Evolutionary conservation across 169 alveolate genomes (phyloP).

Genomic region (Babesia ovata): DNA sequence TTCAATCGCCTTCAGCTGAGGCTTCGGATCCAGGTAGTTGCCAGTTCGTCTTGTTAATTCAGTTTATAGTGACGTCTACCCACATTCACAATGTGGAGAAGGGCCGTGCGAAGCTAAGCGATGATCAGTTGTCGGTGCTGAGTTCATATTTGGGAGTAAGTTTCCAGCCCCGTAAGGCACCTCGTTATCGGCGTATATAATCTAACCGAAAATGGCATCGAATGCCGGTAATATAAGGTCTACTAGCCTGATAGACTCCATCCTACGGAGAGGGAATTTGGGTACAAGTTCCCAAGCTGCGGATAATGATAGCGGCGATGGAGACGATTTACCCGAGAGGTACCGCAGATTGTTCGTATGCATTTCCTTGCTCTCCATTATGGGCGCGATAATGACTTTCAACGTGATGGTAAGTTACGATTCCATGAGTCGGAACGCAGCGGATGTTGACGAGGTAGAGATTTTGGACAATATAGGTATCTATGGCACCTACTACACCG

Average conservation of each 20-base stretch:
- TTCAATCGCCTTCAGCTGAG: background rate
- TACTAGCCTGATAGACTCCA: constrained; percentile 11
- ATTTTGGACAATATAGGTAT: background rate
- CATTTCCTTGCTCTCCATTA: constrained; percentile 8
- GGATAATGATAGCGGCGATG: background rate
- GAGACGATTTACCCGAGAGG: constrained; percentile 1
- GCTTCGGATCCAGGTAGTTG: constrained; percentile 2
- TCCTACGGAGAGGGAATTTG: background rate
- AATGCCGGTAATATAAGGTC: background rate
- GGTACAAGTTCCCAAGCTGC: background rate
- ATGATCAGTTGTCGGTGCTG: constrained; percentile 32
- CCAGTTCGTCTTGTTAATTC: background rate
- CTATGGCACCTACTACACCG: constrained; percentile 58
- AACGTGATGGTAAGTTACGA: constrained; percentile 9
- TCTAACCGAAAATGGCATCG: constrained; percentile 10
- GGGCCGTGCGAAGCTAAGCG: constrained; percentile 13
- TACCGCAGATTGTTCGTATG: constrained; percentile 10
- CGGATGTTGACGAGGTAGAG: background rate
- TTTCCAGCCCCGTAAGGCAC: constrained; percentile 7
- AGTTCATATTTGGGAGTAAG: constrained; percentile 49
- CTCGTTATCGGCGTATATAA: constrained; percentile 20
- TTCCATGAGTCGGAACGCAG: background rate
- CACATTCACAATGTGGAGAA: constrained; percentile 33
- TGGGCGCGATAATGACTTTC: constrained; percentile 13
- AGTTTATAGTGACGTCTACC: constrained; percentile 11